Evolutionary conservation across 2,329 filamentous ascomycete genomes (phyloP).

Genomic region (Penicillium capsulatum): DNA sequence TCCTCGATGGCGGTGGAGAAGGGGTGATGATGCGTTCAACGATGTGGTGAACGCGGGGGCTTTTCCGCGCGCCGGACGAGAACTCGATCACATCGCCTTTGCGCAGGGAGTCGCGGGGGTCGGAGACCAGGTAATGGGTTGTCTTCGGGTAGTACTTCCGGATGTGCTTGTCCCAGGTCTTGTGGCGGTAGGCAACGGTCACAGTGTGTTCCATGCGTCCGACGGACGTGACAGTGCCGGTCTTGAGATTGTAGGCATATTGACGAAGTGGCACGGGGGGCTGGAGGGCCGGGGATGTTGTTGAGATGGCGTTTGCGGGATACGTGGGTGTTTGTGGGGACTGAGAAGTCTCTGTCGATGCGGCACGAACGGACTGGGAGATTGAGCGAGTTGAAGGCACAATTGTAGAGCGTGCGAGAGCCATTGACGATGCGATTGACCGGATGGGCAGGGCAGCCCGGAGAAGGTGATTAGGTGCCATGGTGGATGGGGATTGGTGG

Average conservation of each 20-base stretch:
- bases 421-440: slow-evolving; percentile 24
- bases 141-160: slow-evolving; percentile 37
- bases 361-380: slow-evolving; percentile 18
- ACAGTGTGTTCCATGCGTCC: slow-evolving; percentile 43
- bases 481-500: slow-evolving; percentile 11
- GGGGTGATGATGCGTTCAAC: slow-evolving; percentile 43
- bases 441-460: slow-evolving; percentile 33
- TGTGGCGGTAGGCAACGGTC: slow-evolving; percentile 35
- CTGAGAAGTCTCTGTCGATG: slow-evolving; percentile 13
- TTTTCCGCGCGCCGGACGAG: slow-evolving; percentile 38
- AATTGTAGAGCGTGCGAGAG: slow-evolving; percentile 23
- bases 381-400: slow-evolving; percentile 16
- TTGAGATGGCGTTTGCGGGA: slow-evolving; percentile 9
- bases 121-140: slow-evolving; percentile 34
- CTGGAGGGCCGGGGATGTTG: slow-evolving; percentile 10
- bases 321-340: slow-evolving; percentile 10
- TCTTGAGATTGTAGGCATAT: slow-evolving; percentile 35
- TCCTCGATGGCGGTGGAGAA: slow-evolving; percentile 36
- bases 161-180: slow-evolving; percentile 35
- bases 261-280: slow-evolving; percentile 30
- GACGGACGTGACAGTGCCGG: slow-evolving; percentile 41
- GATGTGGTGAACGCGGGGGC: slow-evolving; percentile 38
- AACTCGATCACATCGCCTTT: slow-evolving; percentile 46
- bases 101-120: slow-evolving; percentile 41
- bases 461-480: slow-evolving; percentile 30